A percentile compares a stretch with the other conserved stretches of the same genome.
These are phyloP conservation scores for Bryopsis sp. DNA, from an alignment of 139 green algal genomes.

Conservation along the genomic window DNA sequence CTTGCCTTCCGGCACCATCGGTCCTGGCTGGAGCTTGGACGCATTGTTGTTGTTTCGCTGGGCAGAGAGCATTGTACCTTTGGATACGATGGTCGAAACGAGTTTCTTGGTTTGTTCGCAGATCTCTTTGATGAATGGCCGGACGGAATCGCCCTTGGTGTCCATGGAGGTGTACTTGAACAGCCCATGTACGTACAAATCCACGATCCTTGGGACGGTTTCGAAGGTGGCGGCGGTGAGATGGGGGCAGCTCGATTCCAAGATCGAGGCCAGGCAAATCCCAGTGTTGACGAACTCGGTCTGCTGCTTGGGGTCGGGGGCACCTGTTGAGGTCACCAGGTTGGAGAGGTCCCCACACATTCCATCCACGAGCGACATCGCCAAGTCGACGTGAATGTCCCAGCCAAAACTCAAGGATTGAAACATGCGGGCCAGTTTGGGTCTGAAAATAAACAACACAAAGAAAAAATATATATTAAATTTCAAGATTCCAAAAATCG, in stretches of 20 bases:
- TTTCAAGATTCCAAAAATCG: too few species aligned
- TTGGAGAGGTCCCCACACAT: conserved; percentile 4
- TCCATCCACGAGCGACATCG: background rate
- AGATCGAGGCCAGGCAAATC: conserved; percentile 3
- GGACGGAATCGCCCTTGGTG: background rate
- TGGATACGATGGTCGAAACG: background rate
- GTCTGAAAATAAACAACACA: too few species aligned
- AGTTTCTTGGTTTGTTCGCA: background rate
- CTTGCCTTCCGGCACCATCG: too few species aligned
- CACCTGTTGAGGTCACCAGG: background rate
- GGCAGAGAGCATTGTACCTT: background rate
- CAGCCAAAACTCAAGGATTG: background rate
- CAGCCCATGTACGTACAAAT: background rate
- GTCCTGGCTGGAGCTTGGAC: too few species aligned
- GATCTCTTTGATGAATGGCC: background rate
- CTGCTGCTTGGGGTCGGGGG: background rate
- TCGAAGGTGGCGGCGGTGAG: background rate
- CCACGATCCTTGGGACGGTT: background rate
- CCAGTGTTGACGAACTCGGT: background rate
- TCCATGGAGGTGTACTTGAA: background rate
- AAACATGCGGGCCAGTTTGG: conserved; percentile 3
- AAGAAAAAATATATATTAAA: too few species aligned
- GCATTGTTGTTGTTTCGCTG: background rate
- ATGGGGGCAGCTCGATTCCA: background rate
- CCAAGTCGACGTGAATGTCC: background rate